Evolutionary conservation across 805 yeast genomes (phyloP).

Genomic region (Lachancea sp.): DNA sequence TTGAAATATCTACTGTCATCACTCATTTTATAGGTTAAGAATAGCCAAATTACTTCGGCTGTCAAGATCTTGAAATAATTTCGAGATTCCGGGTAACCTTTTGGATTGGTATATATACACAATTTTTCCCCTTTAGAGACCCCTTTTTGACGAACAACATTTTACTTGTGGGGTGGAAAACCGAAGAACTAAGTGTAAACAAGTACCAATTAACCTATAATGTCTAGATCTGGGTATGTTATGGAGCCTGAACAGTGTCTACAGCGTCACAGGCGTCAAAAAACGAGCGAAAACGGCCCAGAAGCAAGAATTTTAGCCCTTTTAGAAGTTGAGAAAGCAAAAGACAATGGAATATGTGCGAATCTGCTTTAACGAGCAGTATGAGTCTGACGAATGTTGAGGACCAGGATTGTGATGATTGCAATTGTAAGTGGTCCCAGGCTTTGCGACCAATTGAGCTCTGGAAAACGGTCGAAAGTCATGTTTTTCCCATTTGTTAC

Average conservation of each 20-base stretch:
- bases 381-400: too few relatives aligned
- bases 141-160: neutral
- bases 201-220: constrained; percentile 4
- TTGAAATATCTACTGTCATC: too few relatives aligned
- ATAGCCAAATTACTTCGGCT: neutral
- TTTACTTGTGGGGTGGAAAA: neutral
- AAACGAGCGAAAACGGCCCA: neutral
- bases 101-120: neutral
- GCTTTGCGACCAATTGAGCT: too few relatives aligned
- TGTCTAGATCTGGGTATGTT: constrained; percentile 36
- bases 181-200: neutral
- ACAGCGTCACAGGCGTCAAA: neutral
- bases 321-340: neutral
- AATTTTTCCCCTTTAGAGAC: constrained; percentile 1
- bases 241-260: neutral
- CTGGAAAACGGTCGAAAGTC: too few relatives aligned
- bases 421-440: too few relatives aligned
- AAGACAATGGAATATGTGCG: neutral
- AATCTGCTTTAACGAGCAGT: too few relatives aligned
- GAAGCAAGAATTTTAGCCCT: neutral
- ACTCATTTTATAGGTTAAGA: neutral
- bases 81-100: constrained; percentile 1
- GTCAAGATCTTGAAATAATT: neutral
- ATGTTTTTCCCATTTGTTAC: too few relatives aligned
- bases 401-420: too few relatives aligned